Percentiles rank a stretch among this genome's conserved stretches.
phyloP scores from a whole-genome alignment of 108 stramenopile genomes.

The Pseudonitzschia pungens region DNA sequence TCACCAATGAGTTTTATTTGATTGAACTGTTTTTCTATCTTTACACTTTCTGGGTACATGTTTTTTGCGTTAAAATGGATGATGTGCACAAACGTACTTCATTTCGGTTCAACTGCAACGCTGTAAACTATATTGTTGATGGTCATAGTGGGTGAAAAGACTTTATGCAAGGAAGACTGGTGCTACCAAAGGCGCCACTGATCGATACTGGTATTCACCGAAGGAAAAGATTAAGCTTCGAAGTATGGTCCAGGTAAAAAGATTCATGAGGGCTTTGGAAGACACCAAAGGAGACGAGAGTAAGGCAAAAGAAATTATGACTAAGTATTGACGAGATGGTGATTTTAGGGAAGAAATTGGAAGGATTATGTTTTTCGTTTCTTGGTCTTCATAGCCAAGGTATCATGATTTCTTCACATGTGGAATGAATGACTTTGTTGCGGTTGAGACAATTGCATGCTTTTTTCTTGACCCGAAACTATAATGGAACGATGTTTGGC shows the following conservation, averaged over 20 bases:
- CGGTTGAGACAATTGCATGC: no score
- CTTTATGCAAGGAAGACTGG: slow-evolving; percentile 41
- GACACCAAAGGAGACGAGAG: slow-evolving; percentile 29
- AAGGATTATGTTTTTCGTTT: no score
- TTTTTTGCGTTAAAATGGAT: neutral
- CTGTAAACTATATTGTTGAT: no score
- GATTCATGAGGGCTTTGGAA: slow-evolving; percentile 26
- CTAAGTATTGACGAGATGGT: neutral
- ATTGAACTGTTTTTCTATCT: neutral
- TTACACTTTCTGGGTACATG: neutral
- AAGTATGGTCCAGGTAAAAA: slow-evolving; percentile 34
- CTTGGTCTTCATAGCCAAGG: no score
- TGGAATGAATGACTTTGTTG: no score
- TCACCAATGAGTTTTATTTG: neutral
- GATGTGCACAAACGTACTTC: no score
- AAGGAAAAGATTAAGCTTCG: slow-evolving; percentile 34
- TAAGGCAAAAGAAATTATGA: slow-evolving; percentile 8
- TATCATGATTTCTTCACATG: no score
- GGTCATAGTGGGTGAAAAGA: slow-evolving; percentile 39
- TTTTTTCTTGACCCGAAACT: no score
- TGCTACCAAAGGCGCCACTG: slow-evolving; percentile 38
- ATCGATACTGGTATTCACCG: slow-evolving; percentile 58
- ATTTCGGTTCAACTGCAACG: no score
- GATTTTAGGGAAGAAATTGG: neutral
- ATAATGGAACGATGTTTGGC: no score